phyloP scores from a whole-genome alignment of 495 filamentous ascomycete genomes.

The Usnea hakonensis region DNA sequence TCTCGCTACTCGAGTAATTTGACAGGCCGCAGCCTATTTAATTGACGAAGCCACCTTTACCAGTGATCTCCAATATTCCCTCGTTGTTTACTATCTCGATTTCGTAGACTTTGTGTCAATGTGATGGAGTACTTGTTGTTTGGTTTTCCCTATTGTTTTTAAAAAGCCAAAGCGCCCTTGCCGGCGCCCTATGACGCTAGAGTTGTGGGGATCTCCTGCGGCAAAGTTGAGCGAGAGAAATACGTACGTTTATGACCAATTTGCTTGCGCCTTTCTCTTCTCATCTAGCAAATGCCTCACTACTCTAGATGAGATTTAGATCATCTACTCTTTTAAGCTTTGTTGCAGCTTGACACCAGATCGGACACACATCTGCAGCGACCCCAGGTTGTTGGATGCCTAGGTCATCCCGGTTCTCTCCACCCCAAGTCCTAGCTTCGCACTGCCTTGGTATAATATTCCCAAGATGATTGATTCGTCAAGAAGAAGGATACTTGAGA shows the following conservation, averaged over 20 bases:
- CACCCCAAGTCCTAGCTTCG: not conserved
- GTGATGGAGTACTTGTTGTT: not conserved
- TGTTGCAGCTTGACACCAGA: not conserved
- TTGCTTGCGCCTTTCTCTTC: not conserved
- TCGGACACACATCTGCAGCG: not conserved
- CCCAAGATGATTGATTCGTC: constrained; percentile 38
- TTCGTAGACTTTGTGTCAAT: not conserved
- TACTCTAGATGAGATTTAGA: not conserved
- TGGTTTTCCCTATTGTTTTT: not conserved
- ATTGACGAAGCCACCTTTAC: no score
- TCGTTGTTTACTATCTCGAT: no score
- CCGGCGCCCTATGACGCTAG: not conserved
- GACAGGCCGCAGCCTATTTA: no score
- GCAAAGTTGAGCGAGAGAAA: not conserved
- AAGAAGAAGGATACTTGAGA: constrained; percentile 55
- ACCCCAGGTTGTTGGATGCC: not conserved
- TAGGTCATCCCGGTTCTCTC: not conserved
- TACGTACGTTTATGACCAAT: no score
- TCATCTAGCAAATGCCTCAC: not conserved
- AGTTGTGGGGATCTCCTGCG: not conserved
- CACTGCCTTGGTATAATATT: not conserved
- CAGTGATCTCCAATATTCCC: no score
- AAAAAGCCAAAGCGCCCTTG: not conserved
- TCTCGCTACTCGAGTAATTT: no score
- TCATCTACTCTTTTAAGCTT: not conserved